Conservation (phyloP, 2,329 filamentous ascomycete species). For the Sporothrix luriei region DNA sequence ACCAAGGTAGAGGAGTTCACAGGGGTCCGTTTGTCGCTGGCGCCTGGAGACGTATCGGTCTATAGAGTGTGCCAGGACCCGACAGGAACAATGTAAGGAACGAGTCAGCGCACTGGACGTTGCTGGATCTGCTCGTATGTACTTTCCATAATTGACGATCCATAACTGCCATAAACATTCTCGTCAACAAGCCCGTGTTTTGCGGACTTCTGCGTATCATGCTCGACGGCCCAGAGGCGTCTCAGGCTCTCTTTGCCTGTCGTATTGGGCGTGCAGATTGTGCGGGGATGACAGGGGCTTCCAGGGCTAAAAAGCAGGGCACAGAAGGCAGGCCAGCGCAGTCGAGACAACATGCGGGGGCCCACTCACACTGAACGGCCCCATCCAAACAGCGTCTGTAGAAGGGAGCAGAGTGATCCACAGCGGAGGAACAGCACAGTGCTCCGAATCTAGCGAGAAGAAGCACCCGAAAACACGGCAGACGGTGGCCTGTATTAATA, state of each 20-base stretch:
- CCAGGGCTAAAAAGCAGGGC: constrained; percentile 15
- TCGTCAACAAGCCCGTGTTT: neutral
- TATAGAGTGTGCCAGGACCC: no score
- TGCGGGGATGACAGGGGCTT: constrained; percentile 1
- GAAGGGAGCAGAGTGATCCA: neutral
- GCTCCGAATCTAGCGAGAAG: constrained; percentile 16
- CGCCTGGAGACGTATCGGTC: no score
- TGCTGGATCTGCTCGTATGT: neutral
- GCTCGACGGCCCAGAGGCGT: neutral
- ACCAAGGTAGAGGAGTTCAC: neutral
- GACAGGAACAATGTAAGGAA: no score
- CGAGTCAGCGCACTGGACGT: no score
- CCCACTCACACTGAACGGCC: neutral
- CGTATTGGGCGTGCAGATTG: neutral
- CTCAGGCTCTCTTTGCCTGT: neutral
- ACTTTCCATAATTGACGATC: neutral
- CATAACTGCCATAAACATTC: neutral
- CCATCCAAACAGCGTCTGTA: neutral
- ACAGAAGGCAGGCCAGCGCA: neutral
- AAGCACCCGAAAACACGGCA: neutral
- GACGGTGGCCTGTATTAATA: neutral
- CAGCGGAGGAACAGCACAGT: constrained; percentile 8
- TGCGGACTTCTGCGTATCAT: neutral
- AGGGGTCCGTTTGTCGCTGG: no score
- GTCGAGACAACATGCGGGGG: constrained; percentile 10